Evolutionary conservation across 495 filamentous ascomycete species (phyloP).

Genomic region (Podospora conica): DNA sequence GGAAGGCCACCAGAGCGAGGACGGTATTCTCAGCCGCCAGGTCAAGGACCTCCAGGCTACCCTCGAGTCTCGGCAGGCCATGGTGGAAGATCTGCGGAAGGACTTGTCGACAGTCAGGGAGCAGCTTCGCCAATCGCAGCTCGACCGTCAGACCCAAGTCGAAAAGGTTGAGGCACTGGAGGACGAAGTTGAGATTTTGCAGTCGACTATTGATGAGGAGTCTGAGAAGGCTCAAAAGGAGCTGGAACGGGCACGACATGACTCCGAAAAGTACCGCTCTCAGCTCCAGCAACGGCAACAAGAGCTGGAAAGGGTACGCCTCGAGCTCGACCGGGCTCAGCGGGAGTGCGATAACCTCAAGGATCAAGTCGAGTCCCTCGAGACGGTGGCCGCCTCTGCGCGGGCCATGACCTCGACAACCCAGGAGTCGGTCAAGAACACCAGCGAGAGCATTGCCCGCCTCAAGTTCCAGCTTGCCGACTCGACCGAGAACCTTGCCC

Average conservation of each 20-base stretch:
- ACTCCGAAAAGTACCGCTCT: conserved; percentile 38
- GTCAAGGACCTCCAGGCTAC: conserved; percentile 42
- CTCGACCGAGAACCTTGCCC: conserved; percentile 27
- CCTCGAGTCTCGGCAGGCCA: conserved; percentile 38
- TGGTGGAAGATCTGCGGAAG: conserved; percentile 37
- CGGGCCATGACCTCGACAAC: conserved; percentile 17
- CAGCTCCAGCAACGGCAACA: background rate
- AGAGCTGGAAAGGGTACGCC: conserved; percentile 1
- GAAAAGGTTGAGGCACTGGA: conserved; percentile 70
- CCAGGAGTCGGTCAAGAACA: conserved; percentile 24
- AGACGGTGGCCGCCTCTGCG: conserved; percentile 14
- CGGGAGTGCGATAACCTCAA: conserved; percentile 43
- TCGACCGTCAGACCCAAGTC: conserved; percentile 55
- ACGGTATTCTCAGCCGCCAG: conserved; percentile 34
- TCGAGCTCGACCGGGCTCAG: background rate
- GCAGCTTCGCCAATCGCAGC: conserved; percentile 59
- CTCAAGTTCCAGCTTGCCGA: conserved; percentile 31
- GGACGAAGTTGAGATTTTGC: conserved; percentile 73
- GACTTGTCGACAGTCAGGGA: conserved; percentile 55
- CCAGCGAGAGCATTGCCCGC: conserved; percentile 22
- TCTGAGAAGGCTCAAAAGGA: conserved; percentile 60
- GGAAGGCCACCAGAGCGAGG: conserved; percentile 43
- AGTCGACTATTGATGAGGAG: conserved; percentile 69
- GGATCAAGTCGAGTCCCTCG: conserved; percentile 38
- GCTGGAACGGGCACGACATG: conserved; percentile 39